phyloP scores from a whole-genome alignment of 1,139 yeast genomes.

The Arxiozyma bovina region DNA sequence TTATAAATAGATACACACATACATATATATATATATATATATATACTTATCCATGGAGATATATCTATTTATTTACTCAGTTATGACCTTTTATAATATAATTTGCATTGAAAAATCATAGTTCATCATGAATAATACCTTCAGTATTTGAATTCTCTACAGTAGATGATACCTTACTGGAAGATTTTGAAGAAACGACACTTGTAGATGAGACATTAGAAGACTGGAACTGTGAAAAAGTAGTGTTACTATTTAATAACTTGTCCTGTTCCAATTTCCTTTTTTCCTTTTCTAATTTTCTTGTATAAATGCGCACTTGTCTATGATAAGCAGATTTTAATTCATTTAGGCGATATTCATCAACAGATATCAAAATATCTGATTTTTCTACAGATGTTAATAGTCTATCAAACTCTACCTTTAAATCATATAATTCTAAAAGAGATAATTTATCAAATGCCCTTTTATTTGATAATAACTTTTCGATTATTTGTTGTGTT shows the following conservation, averaged over 20 bases:
- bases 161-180: neutral
- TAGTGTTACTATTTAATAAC: neutral
- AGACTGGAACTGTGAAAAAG: neutral
- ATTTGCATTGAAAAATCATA: neutral
- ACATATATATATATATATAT: too few relatives aligned
- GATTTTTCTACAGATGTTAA: conserved; percentile 9
- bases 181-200: neutral
- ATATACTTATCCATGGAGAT: too few relatives aligned
- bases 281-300: conserved; percentile 18
- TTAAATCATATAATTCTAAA: conserved; percentile 22
- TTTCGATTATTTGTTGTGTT: conserved; percentile 6
- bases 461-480: conserved; percentile 6
- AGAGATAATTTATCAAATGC: conserved; percentile 11
- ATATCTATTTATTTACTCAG: too few relatives aligned
- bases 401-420: conserved; percentile 16
- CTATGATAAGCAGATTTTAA: conserved; percentile 19
- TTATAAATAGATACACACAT: too few relatives aligned
- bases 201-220: neutral
- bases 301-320: conserved; percentile 18
- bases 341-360: conserved; percentile 21
- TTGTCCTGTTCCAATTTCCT: conserved; percentile 9
- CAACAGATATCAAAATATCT: conserved; percentile 10
- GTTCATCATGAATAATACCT: conserved; percentile 5
- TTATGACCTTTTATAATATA: too few relatives aligned
- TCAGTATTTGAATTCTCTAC: neutral